Conservation (phyloP, 805 yeast species). For the Metschnikowia baotianmanensis region DNA sequence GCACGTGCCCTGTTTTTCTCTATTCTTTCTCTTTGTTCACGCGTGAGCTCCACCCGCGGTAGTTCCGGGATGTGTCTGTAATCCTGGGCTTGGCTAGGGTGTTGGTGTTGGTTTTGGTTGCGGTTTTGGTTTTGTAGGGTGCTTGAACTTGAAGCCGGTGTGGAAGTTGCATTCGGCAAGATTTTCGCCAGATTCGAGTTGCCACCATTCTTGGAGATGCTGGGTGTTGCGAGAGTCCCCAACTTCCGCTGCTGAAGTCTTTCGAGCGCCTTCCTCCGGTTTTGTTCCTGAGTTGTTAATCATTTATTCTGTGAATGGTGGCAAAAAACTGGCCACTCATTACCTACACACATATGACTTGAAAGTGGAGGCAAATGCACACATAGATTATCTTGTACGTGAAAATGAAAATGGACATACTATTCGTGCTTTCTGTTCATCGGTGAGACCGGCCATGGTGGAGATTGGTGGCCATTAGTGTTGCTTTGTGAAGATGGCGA, state of each 20-base stretch:
- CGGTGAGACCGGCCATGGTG: slow-evolving; percentile 25
- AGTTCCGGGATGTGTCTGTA: slow-evolving; percentile 14
- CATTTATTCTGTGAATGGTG: neutral
- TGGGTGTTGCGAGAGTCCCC: slow-evolving; percentile 5
- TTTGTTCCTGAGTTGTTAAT: slow-evolving; percentile 50
- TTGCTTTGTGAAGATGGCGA: too few species aligned
- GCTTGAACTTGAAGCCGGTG: neutral
- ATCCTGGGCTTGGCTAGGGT: slow-evolving; percentile 5
- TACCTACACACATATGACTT: too few species aligned
- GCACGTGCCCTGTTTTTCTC: slow-evolving; percentile 57
- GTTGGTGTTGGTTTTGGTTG: neutral
- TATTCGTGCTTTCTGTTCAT: slow-evolving; percentile 33
- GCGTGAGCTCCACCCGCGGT: slow-evolving; percentile 37
- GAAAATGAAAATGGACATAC: slow-evolving; percentile 26
- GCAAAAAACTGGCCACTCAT: slow-evolving; percentile 1
- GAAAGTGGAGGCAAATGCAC: neutral
- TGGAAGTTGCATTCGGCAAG: neutral
- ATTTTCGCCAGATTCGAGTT: too few species aligned
- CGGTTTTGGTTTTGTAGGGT: neutral
- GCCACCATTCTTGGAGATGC: too few species aligned
- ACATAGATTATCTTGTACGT: neutral
- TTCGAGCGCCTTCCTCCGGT: slow-evolving; percentile 61
- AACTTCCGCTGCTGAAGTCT: slow-evolving; percentile 47
- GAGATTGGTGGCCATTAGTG: too few species aligned
- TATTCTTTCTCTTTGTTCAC: slow-evolving; percentile 48